Evolutionary conservation across 192 early-diverging fungal species (phyloP).

Genomic region (Backusella luteola): DNA sequence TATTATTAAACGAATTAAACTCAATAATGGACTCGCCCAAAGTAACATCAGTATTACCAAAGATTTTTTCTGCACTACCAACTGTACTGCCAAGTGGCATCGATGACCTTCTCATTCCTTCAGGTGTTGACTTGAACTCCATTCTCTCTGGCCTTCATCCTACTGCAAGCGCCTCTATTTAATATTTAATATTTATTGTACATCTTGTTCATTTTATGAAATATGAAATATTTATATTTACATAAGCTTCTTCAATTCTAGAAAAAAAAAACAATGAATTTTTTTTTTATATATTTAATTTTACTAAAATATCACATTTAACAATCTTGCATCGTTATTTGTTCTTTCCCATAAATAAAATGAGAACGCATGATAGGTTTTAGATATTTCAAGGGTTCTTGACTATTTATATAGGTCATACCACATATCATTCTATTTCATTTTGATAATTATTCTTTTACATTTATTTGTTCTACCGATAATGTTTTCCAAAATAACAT

Average conservation of each 20-base stretch:
- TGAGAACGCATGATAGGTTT: neutral
- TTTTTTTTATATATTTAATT: neutral
- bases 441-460: neutral
- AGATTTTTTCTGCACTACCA: neutral
- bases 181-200: neutral
- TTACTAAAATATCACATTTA: neutral
- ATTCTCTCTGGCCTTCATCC: neutral
- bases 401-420: neutral
- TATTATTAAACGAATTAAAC: neutral
- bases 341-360: neutral
- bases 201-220: neutral
- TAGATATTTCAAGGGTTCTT: constrained; percentile 1
- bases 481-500: neutral
- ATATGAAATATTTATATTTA: neutral
- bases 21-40: neutral
- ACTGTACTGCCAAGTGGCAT: neutral
- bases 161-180: neutral
- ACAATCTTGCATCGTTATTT: neutral
- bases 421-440: neutral
- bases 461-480: neutral
- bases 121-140: neutral
- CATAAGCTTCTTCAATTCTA: neutral
- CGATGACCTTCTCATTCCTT: neutral
- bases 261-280: neutral
- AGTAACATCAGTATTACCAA: neutral